These are phyloP conservation scores for Rhodotorula taiwanensis DNA, from an alignment of 768 basidiomycete species.

Conservation along the genomic window DNA sequence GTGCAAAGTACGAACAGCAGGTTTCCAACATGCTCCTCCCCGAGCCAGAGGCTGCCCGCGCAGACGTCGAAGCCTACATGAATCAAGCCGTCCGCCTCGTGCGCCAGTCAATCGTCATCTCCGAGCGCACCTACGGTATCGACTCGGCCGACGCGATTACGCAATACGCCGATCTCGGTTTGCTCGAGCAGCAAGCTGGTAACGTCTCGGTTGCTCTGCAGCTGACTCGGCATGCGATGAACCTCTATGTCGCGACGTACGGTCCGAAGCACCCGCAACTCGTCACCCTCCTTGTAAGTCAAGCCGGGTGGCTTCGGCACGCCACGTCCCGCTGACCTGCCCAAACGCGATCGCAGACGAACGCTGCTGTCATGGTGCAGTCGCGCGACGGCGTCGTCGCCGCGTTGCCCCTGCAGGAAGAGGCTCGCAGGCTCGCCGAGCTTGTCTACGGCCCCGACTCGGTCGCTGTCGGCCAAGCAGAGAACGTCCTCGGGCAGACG, in stretches of 20 bases:
- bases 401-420: slow-evolving; percentile 43
- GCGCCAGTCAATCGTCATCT: slow-evolving; percentile 48
- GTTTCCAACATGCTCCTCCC: slow-evolving; percentile 39
- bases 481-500: slow-evolving; percentile 46
- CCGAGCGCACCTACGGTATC: slow-evolving; percentile 47
- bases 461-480: slow-evolving; percentile 44
- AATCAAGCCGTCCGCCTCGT: slow-evolving; percentile 46
- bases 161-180: slow-evolving; percentile 48
- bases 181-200: slow-evolving; percentile 48
- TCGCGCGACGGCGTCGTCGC: slow-evolving; percentile 36
- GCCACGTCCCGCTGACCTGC: background rate
- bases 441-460: slow-evolving; percentile 45
- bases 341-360: slow-evolving; percentile 36
- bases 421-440: slow-evolving; percentile 40
- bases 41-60: slow-evolving; percentile 40
- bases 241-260: slow-evolving; percentile 46
- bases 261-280: slow-evolving; percentile 47
- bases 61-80: slow-evolving; percentile 43
- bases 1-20: slow-evolving; percentile 22
- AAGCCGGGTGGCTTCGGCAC: background rate
- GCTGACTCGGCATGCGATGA: slow-evolving; percentile 46
- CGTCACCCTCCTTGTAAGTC: slow-evolving; percentile 45
- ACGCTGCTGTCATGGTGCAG: slow-evolving; percentile 45
- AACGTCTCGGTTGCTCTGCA: slow-evolving; percentile 43
- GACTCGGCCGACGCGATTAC: slow-evolving; percentile 46